phyloP scores from a whole-genome alignment of 768 basidiomycete genomes.

The Saitozyma podzolica region DNA sequence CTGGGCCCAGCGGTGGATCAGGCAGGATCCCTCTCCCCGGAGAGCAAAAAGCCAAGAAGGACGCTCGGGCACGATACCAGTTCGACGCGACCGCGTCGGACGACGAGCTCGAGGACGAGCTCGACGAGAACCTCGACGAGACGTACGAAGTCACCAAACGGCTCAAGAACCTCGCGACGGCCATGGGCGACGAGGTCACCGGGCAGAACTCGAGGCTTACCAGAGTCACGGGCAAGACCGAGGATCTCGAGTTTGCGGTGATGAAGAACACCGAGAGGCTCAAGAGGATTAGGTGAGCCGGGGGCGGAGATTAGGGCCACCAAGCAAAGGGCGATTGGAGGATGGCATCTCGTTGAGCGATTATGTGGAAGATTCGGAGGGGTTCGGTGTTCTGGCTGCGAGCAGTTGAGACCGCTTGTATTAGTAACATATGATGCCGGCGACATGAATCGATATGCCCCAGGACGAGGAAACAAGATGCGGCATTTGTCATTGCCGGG shows the following conservation, averaged over 20 bases:
- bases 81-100: constrained; percentile 88
- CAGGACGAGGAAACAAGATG: no score
- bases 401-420: no score
- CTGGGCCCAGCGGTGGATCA: constrained; percentile 57
- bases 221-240: constrained; percentile 73
- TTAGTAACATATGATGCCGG: no score
- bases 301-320: no score
- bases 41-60: constrained; percentile 63
- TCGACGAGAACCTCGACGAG: constrained; percentile 88
- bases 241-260: constrained; percentile 69
- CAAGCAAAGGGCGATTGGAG: no score
- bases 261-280: constrained; percentile 80
- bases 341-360: no score
- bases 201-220: constrained; percentile 79
- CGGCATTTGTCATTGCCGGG: no score
- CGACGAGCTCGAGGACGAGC: constrained; percentile 90
- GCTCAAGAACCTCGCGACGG: constrained; percentile 72
- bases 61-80: constrained; percentile 78
- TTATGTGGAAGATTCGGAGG: no score
- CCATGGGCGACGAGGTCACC: constrained; percentile 86
- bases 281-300: constrained; percentile 46
- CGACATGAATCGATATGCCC: no score
- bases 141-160: constrained; percentile 73
- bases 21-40: constrained; percentile 57
- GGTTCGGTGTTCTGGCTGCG: no score